These are phyloP conservation scores for Spiromyces aspiralis DNA, from an alignment of 371 early-diverging fungal genomes.

Conservation along the genomic window DNA sequence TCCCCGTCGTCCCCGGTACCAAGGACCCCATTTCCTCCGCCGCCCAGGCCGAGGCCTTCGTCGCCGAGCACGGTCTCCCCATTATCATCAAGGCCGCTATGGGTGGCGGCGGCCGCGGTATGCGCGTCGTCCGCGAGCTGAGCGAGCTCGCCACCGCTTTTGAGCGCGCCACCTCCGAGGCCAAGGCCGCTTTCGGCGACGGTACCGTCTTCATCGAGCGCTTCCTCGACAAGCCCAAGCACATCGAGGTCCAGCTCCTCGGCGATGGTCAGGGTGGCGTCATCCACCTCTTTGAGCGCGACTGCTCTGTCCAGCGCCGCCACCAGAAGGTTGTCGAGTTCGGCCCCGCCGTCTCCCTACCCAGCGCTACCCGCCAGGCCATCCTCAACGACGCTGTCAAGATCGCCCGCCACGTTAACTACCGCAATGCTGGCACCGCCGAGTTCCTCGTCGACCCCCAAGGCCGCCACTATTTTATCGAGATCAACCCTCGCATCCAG, in stretches of 20 bases:
- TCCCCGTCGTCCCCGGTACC: conserved; percentile 78
- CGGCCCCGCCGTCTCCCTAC: conserved; percentile 67
- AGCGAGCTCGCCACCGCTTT: conserved; percentile 52
- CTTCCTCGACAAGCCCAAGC: conserved; percentile 79
- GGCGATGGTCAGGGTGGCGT: conserved; percentile 83
- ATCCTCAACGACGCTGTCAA: conserved; percentile 82
- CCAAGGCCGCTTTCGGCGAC: conserved; percentile 86
- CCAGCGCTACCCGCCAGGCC: conserved; percentile 44
- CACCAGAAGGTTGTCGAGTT: conserved; percentile 97
- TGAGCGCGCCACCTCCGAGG: conserved; percentile 69
- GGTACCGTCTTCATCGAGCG: conserved; percentile 91
- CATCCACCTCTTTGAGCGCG: conserved; percentile 82
- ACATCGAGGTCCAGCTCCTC: conserved; percentile 93
- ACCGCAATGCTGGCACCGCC: conserved; percentile 92
- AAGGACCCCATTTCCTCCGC: conserved; percentile 62
- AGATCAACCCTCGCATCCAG: conserved; percentile 90
- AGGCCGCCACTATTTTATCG: conserved; percentile 86
- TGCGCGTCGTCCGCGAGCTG: conserved; percentile 73
- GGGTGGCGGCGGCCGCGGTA: conserved; percentile 97
- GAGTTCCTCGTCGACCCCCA: conserved; percentile 89
- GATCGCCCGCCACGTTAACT: conserved; percentile 73
- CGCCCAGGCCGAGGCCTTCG: conserved; percentile 52
- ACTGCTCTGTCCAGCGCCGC: conserved; percentile 96
- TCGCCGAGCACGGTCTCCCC: conserved; percentile 68
- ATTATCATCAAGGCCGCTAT: conserved; percentile 94